Percentiles rank a stretch among this genome's conserved stretches.
Conservation (phyloP, 2,329 filamentous ascomycete species). For the Curvularia hawaiiensis region DNA sequence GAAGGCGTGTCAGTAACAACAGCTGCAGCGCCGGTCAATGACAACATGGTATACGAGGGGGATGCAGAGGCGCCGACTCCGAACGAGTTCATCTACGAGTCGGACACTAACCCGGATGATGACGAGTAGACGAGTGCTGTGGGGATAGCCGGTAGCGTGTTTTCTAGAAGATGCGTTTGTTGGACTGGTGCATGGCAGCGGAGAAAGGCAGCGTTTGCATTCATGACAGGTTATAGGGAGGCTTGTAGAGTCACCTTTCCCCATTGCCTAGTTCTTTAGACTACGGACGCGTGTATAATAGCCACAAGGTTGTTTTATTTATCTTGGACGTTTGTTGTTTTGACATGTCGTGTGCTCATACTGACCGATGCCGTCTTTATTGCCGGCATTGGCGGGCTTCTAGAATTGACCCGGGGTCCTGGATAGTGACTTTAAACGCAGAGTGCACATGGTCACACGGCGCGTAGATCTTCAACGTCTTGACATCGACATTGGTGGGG, state of each 20-base stretch:
- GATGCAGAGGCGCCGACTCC: conserved; percentile 74
- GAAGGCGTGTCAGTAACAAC: conserved; percentile 68
- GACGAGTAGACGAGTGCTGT: conserved; percentile 33
- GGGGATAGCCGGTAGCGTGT: conserved; percentile 13
- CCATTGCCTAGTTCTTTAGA: conserved; percentile 29
- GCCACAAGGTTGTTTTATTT: conserved; percentile 16
- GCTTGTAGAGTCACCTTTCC: conserved; percentile 34
- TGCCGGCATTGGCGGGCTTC: neutral
- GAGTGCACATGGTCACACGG: conserved; percentile 7
- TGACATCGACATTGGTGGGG: conserved; percentile 5
- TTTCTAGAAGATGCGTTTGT: conserved; percentile 36
- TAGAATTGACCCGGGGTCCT: conserved; percentile 2
- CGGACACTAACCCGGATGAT: conserved; percentile 62
- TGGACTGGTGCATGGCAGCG: conserved; percentile 13
- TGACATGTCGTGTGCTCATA: conserved; percentile 1
- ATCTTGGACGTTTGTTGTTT: conserved; percentile 17
- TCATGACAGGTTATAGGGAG: conserved; percentile 30
- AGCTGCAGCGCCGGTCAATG: conserved; percentile 60
- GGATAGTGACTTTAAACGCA: neutral
- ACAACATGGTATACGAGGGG: conserved; percentile 89
- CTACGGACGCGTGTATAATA: conserved; percentile 37
- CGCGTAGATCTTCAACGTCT: conserved; percentile 3
- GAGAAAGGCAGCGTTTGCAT: conserved; percentile 25
- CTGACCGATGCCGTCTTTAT: neutral
- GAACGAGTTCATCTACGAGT: conserved; percentile 78